Evolutionary conservation across 1,284 basidiomycete genomes (phyloP), one percentile per base, ranked within the genome.

Genomic region (Coniophora puteana): DNA sequence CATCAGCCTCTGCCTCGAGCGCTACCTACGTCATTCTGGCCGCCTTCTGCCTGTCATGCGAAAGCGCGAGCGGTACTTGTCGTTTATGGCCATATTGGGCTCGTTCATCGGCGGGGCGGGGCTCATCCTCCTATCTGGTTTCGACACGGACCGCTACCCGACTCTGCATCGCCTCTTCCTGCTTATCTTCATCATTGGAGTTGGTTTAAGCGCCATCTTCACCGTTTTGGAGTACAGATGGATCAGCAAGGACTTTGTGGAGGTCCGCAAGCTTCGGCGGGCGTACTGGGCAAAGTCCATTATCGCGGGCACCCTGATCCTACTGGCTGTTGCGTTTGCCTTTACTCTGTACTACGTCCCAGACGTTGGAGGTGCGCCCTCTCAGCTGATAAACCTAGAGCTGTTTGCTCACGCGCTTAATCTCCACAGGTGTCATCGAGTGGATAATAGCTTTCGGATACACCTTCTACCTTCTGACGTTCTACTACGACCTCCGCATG

Each of bases 391-490:
- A 21, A 14, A 7, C n/a, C 6, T 28, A 24, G 3, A 12, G n/a
- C 8, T 18, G 38, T 14, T 20, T 14, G 10, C 11, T 29, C 16
- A 23, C 21, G 16, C 37, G 21, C 39, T 28, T 4, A 36, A 36
- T 21, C 39, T 18, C 32, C 28, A 38, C n/a, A n/a, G n/a, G n/a
- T 8, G 59, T 87, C 38, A 53, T 89, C 3, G 86, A 89, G 57
- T 89, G 85, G 85, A 58, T 61, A 2, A 85, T 89, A 43, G 71
- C 75, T 2, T 81, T 88, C 46, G 77, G 81, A 8, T 88, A 79
- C 55, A 81, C 80, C 4, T 71, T 84, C 47, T 87, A 83, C 57
- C 60, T 87, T 28, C 62, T 84, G 41, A 81, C 81, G 0, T 87
- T 83, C 60, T 76, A 59, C 44, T 81, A 71, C 54, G 84, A 88